Conservation (phyloP, 192 early-diverging fungal species). For the Jimgerdemannia lactiflua region DNA sequence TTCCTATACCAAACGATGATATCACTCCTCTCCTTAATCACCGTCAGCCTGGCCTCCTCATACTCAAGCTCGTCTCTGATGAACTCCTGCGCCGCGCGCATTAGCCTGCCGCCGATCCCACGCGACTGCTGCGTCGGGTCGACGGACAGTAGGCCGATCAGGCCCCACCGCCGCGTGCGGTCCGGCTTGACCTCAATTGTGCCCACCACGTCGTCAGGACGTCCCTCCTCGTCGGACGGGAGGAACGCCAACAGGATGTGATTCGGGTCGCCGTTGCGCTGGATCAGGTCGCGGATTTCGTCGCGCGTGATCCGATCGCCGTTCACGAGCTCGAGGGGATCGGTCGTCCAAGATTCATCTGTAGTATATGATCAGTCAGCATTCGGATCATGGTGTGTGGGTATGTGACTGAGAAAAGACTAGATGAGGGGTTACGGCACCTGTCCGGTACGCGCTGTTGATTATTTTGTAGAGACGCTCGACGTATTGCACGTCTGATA, state of each 20-base stretch:
- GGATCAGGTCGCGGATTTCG: conserved; percentile 24
- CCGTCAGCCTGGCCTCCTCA: conserved; percentile 33
- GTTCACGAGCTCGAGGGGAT: conserved; percentile 32
- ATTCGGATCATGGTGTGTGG: background rate
- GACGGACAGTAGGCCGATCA: conserved; percentile 47
- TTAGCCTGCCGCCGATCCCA: conserved; percentile 46
- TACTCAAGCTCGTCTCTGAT: conserved; percentile 31
- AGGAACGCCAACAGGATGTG: conserved; percentile 39
- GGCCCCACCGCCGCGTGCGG: conserved; percentile 23
- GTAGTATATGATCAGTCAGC: background rate
- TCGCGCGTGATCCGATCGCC: conserved; percentile 36
- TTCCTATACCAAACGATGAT: conserved; percentile 44
- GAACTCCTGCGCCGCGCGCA: conserved; percentile 27
- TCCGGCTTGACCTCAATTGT: conserved; percentile 38
- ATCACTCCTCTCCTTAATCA: conserved; percentile 37
- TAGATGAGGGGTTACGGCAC: background rate
- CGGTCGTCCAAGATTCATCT: conserved; percentile 51
- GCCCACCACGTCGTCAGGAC: conserved; percentile 33
- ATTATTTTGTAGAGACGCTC: conserved; percentile 23
- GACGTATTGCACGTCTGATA: conserved; percentile 13
- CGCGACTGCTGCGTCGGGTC: conserved; percentile 40
- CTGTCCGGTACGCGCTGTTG: conserved; percentile 32
- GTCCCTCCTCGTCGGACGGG: conserved; percentile 3
- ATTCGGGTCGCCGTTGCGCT: conserved; percentile 32
- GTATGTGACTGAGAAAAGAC: background rate